Base-by-base conservation (phyloP, 768 basidiomycete species). In the Tremella mesenterica region DNA sequence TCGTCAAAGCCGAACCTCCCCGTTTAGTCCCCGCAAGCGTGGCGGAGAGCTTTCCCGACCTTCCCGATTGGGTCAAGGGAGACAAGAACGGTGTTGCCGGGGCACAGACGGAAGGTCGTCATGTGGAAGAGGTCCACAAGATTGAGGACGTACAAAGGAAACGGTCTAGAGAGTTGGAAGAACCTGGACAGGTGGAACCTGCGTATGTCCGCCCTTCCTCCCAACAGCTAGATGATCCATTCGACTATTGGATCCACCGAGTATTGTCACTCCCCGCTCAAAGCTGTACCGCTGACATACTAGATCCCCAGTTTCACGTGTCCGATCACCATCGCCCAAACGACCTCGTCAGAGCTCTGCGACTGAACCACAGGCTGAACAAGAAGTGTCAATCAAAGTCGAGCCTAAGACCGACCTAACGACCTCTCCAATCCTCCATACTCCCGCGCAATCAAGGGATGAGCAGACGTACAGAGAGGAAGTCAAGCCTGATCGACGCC, bases 11-110 rank as follows among this genome's bases (percentile, higher is more conserved):
- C 28, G 69, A 69, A 44, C 60, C 57, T 2, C 61, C 61, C 28
- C 57, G 64, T 6, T 58, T 71, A 16, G 63, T 73, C 9, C 71
- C 71, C 2, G 10, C 46, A 0, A 21, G 47, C 2, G 62, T 71
- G 14, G 54, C 54, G 25, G 53, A 36, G 3, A 39, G 59, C n/a
- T 70, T 67, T 46, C 65, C 65, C 16, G 49, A 56, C 55, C 57
- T 69, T 1, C 65, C 64, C 2, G 60, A 58, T 12, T 70, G 68
- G 68, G 63, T 59, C 2, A 27, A 30, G 12, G 59, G 63, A 3
- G 30, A 16, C 34, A 41, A 33, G 1, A 54, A 54, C 29, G 54
- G 56, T 29, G 60, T 56, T 4, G 47, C 48, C 34, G 58, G 52
- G 27, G 57, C 46, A 25, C 50, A 49, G 51, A 53, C 38, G 14